A percentile compares a stretch with the other conserved stretches of the same genome.
These are phyloP conservation scores for Ensete glaucum DNA, from an alignment of 176 grass and related monocot species.

Conservation along the genomic window DNA sequence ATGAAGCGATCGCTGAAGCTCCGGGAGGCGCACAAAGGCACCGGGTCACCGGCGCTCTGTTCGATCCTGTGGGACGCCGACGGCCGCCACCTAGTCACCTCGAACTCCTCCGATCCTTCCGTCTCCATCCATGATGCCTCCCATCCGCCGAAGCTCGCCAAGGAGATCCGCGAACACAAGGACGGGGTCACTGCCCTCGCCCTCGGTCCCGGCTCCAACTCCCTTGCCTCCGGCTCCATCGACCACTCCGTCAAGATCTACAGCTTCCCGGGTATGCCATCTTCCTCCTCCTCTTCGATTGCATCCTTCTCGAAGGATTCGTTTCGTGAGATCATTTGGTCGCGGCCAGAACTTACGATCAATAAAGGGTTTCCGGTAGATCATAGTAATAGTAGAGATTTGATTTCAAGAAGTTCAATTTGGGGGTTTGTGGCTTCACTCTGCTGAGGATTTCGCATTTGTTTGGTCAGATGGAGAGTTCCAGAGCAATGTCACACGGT, in stretches of 20 bases:
- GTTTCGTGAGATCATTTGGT: not conserved
- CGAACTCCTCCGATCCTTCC: slow-evolving; percentile 43
- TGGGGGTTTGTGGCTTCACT: not conserved
- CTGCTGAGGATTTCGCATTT: slow-evolving; percentile 4
- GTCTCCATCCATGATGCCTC: slow-evolving; percentile 61
- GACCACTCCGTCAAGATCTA: slow-evolving; percentile 95
- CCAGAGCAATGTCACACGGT: slow-evolving; percentile 72
- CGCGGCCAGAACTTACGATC: not conserved
- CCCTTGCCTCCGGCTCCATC: slow-evolving; percentile 68
- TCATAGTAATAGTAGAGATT: too few relatives aligned
- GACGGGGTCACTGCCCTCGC: slow-evolving; percentile 79
- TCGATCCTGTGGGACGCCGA: slow-evolving; percentile 49
- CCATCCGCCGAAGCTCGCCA: slow-evolving; percentile 14
- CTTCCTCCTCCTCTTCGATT: slow-evolving; percentile 9
- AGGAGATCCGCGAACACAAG: slow-evolving; percentile 57
- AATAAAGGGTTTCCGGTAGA: too few relatives aligned
- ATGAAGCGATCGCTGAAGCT: slow-evolving; percentile 86
- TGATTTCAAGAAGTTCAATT: too few relatives aligned
- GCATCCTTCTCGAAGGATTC: not conserved
- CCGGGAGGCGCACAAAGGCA: slow-evolving; percentile 63
- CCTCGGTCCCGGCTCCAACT: slow-evolving; percentile 36
- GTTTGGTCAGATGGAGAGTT: slow-evolving; percentile 54
- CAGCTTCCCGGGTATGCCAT: slow-evolving; percentile 51
- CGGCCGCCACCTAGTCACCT: slow-evolving; percentile 53
- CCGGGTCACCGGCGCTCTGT: slow-evolving; percentile 39